phyloP scores from a whole-genome alignment of 768 basidiomycete species.

The Tylopilus intermedius region DNA sequence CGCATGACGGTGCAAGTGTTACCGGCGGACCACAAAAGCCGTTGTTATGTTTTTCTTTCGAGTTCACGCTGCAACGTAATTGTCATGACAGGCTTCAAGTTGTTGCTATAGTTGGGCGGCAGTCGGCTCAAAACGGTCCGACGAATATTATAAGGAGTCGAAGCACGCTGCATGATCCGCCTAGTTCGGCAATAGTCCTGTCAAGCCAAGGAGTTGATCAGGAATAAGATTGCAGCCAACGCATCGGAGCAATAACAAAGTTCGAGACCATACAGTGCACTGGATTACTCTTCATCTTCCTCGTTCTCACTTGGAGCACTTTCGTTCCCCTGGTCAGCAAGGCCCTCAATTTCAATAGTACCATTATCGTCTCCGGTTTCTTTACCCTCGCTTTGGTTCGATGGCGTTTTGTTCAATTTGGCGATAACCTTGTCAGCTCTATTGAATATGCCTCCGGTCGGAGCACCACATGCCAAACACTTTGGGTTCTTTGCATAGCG shows the following conservation, averaged over 20 bases:
- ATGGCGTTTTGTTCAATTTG: slow-evolving; percentile 72
- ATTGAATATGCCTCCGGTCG: slow-evolving; percentile 96
- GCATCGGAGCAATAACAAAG: slow-evolving; percentile 29
- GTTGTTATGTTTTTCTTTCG: slow-evolving; percentile 5
- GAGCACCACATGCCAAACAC: slow-evolving; percentile 89
- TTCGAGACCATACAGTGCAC: slow-evolving; percentile 27
- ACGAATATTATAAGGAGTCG: background rate
- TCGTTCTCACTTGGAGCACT: slow-evolving; percentile 26
- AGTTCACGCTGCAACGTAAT: slow-evolving; percentile 5
- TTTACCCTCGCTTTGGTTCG: slow-evolving; percentile 47
- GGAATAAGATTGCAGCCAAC: slow-evolving; percentile 22
- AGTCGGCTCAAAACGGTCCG: slow-evolving; percentile 9
- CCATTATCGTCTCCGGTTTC: slow-evolving; percentile 37
- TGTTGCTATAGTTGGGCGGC: slow-evolving; percentile 2
- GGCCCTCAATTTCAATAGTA: slow-evolving; percentile 58
- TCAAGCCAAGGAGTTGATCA: slow-evolving; percentile 15
- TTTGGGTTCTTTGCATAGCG: slow-evolving; percentile 92
- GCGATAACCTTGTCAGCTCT: slow-evolving; percentile 89
- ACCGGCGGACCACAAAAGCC: background rate
- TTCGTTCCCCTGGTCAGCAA: slow-evolving; percentile 31
- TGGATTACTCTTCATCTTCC: slow-evolving; percentile 28
- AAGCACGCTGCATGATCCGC: slow-evolving; percentile 15
- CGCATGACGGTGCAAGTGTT: background rate
- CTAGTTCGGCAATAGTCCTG: slow-evolving; percentile 16
- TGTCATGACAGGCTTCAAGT: background rate